A percentile compares a stretch with the other conserved stretches of the same genome.
Conservation (phyloP, 2,329 filamentous ascomycete genomes). For the Calonectria hawksworthii region DNA sequence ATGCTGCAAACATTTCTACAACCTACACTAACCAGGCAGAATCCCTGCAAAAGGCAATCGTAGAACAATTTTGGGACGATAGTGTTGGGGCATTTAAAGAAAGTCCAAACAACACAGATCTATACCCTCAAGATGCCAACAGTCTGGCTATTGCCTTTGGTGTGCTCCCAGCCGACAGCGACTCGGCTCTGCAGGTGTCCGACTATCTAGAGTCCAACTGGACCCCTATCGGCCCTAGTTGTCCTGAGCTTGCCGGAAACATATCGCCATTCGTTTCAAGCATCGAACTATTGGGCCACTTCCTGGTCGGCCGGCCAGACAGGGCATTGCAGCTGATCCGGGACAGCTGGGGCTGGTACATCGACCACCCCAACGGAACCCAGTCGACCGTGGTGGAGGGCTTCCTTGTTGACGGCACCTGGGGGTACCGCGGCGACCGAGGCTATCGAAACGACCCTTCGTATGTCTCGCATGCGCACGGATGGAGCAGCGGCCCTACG, state of each 20-base stretch:
- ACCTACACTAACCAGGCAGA: neutral
- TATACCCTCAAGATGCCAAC: slow-evolving; percentile 5
- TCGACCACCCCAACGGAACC: slow-evolving; percentile 69
- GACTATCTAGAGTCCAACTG: neutral
- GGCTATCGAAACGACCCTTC: slow-evolving; percentile 64
- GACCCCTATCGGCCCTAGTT: neutral
- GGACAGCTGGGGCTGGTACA: slow-evolving; percentile 72
- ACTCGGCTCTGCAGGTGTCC: neutral
- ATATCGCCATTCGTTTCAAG: neutral
- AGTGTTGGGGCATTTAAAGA: neutral
- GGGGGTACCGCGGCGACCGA: slow-evolving; percentile 65
- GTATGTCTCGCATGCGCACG: slow-evolving; percentile 64
- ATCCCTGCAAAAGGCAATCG: neutral
- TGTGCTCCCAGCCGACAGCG: neutral
- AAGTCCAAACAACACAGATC: neutral
- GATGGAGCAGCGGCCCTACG: slow-evolving; percentile 64
- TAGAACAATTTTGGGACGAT: neutral
- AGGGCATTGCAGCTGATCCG: slow-evolving; percentile 70
- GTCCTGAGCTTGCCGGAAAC: neutral
- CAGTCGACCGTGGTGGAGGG: slow-evolving; percentile 72
- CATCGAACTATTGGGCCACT: neutral
- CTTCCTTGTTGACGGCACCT: slow-evolving; percentile 68
- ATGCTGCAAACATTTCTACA: neutral
- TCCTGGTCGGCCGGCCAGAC: slow-evolving; percentile 55
- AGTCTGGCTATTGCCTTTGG: slow-evolving; percentile 5